Evolutionary conservation across 129 eudicot genomes (phyloP), one percentile per base, ranked within the genome.

Genomic region (Scalesia atractyloides): DNA sequence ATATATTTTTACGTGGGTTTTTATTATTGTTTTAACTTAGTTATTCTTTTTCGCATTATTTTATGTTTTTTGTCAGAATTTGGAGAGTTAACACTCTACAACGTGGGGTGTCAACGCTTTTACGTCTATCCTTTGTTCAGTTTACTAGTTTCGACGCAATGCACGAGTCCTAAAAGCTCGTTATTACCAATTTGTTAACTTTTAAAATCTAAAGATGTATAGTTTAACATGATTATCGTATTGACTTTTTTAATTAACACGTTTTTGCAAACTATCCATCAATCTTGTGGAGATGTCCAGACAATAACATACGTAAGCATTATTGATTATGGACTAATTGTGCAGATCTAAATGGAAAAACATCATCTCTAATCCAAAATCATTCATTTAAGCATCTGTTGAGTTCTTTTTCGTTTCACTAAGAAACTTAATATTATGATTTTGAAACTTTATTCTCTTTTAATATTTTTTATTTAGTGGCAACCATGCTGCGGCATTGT

Each of bases 401-500:
- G 26, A 63, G 69, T 64, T 51, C 46, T 41, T 41, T 41, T 41
- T 41, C 46, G 46, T 41, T 41, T 41, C 46, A 41, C 2, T 7
- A 7, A 7, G 46, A 43, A 39, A 19, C n/a, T 5, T 1, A 22
- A 70, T 36, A 36, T 24, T 5, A 0, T 47, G 60, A 48, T 37
- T 74, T 19, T 9, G 64, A 13, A 33, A 61, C 26, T 39, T 44
- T 5, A 22, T 47, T 30, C 50, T 13, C 20, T 33, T 39, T 79
- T 58, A 72, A 64, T 24, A 19, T 56, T 33, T 75, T 57, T 41
- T 60, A 75, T 68, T 34, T 77, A 95, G 99, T 80, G 99, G 99
- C 52, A 95, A 95, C 66, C 97, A 95, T 85, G 99, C 97, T 73
- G 97, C 99, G 36, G 97, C 99, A 30, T 77, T 90, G 49, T 79